Base-by-base conservation (phyloP, 805 yeast genomes). In the Lachancea quebecensis region DNA sequence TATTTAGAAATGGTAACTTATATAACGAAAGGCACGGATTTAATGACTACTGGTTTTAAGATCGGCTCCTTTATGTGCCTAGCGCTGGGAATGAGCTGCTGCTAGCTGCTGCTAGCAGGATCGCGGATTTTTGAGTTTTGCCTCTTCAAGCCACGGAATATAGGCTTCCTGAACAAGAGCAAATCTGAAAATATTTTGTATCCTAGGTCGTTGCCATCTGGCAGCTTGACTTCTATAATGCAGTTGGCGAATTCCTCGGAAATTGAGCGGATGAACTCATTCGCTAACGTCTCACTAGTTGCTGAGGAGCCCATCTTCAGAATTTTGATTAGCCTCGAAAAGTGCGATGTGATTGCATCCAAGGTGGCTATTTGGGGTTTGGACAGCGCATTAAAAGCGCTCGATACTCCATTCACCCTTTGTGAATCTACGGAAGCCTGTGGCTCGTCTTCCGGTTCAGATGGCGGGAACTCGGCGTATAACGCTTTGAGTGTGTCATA, bases 331-430 rank as follows among this genome's bases (percentile, higher is more conserved):
- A 87, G 65, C 39, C 95, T 71, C 42, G 74, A 73, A 59, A 87
- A 75, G 62, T 87, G 95, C 1, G 88, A 79, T 33, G 82, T 74
- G n/a, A 87, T 64, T 1, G 90, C 89, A 60, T 84, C 90, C 44
- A 87, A 71, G 0, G 95, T 84, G 1, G 95, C 91, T 36, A 86
- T 69, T 55, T 82, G 84, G 38, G 83, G 73, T 42, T 81, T 77
- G 16, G 88, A 80, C 44, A 87, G 70, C 46, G 84, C 84, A 3
- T 77, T 71, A 46, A 87, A 68, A 0, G 83, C 77, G 48, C 80
- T 82, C 33, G 77, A 82, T 41, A 86, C 64, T 0, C 89, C 88
- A 39, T 70, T 73, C 11, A 82, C 66, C 46, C 95, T 71, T 21
- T 58, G 56, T 1, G 41, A 18, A 31, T 58, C 59, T n/a, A 45